phyloP scores from a whole-genome alignment of 2,329 filamentous ascomycete species.

The Fusarium sp. region DNA sequence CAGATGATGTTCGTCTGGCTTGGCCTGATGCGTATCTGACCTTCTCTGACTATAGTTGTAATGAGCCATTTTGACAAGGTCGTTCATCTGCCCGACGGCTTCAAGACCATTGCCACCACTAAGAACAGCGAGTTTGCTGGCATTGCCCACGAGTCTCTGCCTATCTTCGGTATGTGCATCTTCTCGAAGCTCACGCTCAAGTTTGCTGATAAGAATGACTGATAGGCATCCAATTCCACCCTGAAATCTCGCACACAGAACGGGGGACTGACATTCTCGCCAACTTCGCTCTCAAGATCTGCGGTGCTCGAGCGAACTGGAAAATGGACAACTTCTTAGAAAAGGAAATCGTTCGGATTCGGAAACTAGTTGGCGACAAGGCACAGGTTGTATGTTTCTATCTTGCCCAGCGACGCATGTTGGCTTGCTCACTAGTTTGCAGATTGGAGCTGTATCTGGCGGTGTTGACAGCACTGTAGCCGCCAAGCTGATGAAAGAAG shows the following conservation, averaged over 20 bases:
- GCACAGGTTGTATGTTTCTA: slow-evolving; percentile 71
- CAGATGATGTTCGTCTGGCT: slow-evolving; percentile 8
- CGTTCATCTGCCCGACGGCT: slow-evolving; percentile 4
- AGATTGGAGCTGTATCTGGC: slow-evolving; percentile 20
- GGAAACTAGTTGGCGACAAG: slow-evolving; percentile 83
- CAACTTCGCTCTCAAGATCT: slow-evolving; percentile 91
- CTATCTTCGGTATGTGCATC: slow-evolving; percentile 5
- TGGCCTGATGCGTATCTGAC: neutral
- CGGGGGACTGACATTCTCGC: slow-evolving; percentile 79
- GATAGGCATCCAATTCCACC: slow-evolving; percentile 86
- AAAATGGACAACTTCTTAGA: slow-evolving; percentile 88
- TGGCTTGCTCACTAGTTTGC: slow-evolving; percentile 23
- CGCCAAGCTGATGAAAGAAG: slow-evolving; percentile 86
- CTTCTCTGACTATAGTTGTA: slow-evolving; percentile 54
- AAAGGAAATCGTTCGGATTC: slow-evolving; percentile 85
- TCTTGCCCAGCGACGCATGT: slow-evolving; percentile 3
- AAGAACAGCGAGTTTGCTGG: slow-evolving; percentile 12
- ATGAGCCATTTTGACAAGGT: slow-evolving; percentile 15
- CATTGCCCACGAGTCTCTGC: slow-evolving; percentile 8
- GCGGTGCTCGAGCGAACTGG: slow-evolving; percentile 84
- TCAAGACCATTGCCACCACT: slow-evolving; percentile 3
- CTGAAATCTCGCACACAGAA: slow-evolving; percentile 73
- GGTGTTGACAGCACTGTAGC: slow-evolving; percentile 77
- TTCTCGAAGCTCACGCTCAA: neutral
- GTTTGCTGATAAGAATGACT: slow-evolving; percentile 17